Conservation (phyloP, 805 yeast genomes). For the Candida rishiriensis region DNA sequence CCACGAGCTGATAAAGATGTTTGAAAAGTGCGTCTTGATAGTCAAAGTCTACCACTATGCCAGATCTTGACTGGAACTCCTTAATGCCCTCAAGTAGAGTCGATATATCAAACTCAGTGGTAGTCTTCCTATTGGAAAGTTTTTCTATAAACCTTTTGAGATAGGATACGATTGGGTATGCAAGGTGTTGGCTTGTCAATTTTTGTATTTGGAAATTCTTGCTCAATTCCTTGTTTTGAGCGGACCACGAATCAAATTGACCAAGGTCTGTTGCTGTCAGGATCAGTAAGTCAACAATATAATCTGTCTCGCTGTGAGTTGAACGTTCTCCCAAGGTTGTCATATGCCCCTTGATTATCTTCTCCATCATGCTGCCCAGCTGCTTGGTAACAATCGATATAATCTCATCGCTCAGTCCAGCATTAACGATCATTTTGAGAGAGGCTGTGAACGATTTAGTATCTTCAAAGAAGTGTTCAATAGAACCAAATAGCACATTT, state of each 20-base stretch:
- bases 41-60: conserved; percentile 14
- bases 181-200: conserved; percentile 13
- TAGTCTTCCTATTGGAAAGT: conserved; percentile 3
- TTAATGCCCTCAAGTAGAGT: conserved; percentile 7
- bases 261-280: conserved; percentile 21
- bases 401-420: conserved; percentile 13
- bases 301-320: conserved; percentile 7
- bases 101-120: conserved; percentile 6
- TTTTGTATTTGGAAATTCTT: conserved; percentile 15
- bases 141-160: conserved; percentile 16
- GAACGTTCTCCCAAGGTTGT: background rate
- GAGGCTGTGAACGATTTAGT: conserved; percentile 16
- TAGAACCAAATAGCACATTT: conserved; percentile 3
- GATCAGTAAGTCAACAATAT: conserved; percentile 14
- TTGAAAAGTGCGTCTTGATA: conserved; percentile 23
- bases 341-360: conserved; percentile 9
- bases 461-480: conserved; percentile 19
- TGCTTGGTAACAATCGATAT: conserved; percentile 8
- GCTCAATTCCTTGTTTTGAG: conserved; percentile 19
- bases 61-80: conserved; percentile 14
- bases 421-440: conserved; percentile 15
- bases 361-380: conserved; percentile 6
- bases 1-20: conserved; percentile 19
- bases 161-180: conserved; percentile 16
- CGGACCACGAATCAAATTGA: conserved; percentile 22